A percentile compares a stretch with the other conserved stretches of the same genome.
Conservation (phyloP, 441 rosid species). For the Eutrema salsugineum region DNA sequence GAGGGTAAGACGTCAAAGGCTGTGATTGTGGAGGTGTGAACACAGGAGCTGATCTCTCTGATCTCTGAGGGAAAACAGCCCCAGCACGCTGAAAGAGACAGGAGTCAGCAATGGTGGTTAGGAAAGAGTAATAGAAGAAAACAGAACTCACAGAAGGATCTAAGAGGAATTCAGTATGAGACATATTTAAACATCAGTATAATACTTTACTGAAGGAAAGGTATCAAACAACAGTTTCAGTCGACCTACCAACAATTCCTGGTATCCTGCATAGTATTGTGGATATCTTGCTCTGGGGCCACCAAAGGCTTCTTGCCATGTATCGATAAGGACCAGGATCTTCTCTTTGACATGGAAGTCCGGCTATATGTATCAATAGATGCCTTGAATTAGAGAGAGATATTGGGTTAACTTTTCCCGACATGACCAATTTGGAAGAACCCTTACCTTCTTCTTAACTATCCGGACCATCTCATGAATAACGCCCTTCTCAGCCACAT, state of each 20-base stretch:
- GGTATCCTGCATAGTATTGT: slow-evolving; percentile 92
- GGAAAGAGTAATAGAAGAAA: slow-evolving; percentile 9
- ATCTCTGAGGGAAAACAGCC: slow-evolving; percentile 91
- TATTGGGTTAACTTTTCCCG: slow-evolving; percentile 1
- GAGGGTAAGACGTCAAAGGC: slow-evolving; percentile 80
- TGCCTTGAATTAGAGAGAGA: slow-evolving; percentile 23
- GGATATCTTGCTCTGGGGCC: slow-evolving; percentile 96
- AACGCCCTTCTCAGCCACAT: slow-evolving; percentile 91
- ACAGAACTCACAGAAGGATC: slow-evolving; percentile 1
- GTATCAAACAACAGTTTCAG: slow-evolving; percentile 1
- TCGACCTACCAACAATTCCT: slow-evolving; percentile 87
- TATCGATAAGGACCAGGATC: slow-evolving; percentile 80
- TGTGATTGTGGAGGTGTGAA: slow-evolving; percentile 96
- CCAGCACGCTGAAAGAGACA: slow-evolving; percentile 82
- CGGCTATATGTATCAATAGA: slow-evolving; percentile 51
- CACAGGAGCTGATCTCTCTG: slow-evolving; percentile 89
- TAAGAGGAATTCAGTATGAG: background rate
- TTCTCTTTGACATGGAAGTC: slow-evolving; percentile 92
- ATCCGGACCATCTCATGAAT: slow-evolving; percentile 95
- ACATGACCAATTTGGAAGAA: slow-evolving; percentile 17
- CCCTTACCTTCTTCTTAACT: slow-evolving; percentile 85
- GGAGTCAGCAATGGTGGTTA: slow-evolving; percentile 3
- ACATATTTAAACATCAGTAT: background rate
- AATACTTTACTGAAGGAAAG: background rate
- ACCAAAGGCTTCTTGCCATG: slow-evolving; percentile 99